Base-by-base conservation (phyloP, 768 basidiomycete genomes). In the Lactarius psammicola region DNA sequence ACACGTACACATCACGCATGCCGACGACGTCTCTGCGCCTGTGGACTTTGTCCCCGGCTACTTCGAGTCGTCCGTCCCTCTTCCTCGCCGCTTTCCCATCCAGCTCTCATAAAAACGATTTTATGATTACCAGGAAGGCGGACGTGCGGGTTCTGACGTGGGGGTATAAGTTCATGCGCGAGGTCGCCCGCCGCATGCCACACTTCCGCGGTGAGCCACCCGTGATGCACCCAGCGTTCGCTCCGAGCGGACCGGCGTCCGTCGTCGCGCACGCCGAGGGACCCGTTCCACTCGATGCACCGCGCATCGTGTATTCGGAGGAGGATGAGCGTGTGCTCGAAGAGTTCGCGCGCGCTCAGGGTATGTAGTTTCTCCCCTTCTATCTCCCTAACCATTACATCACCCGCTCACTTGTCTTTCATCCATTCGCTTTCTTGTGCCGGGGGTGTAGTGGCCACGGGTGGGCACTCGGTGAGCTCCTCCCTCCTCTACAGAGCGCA, bases 91-190 rank as follows among this genome's bases (percentile, higher is more conserved):
- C 28, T 18, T 2, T 3, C 33, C 54, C 34, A 33, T 17, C n/a
- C 8, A 18, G 4, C 28, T 9, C 5, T 26, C 23, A 15, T 11
- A 8, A 3, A 34, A 4, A n/a, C 23, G n/a, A 28, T 36, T 23
- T n/a, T 23, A 26, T 2, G 30, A 18, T 23, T 23, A 23, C 44
- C 58, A 77, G 75, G n/a, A 65, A 69, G 42, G 74, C 69, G n/a
- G 76, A 77, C 53, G 60, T 87, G 7, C 78, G 71, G 1, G 74
- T 80, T 20, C 66, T 87, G 54, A 76, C 76, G 60, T 83, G 83
- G 79, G 77, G 71, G 0, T 88, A 87, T 72, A 89, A 88, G 68
- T 80, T 78, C 62, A 61, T 71, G 5, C 79, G 86, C 1, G 87
- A 89, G 74, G 67, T 84, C 13, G 75, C 77, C 4, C 80, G 87